These are phyloP conservation scores for Sicyos edulis DNA, from an alignment of 306 rosid genomes.

Conservation along the genomic window DNA sequence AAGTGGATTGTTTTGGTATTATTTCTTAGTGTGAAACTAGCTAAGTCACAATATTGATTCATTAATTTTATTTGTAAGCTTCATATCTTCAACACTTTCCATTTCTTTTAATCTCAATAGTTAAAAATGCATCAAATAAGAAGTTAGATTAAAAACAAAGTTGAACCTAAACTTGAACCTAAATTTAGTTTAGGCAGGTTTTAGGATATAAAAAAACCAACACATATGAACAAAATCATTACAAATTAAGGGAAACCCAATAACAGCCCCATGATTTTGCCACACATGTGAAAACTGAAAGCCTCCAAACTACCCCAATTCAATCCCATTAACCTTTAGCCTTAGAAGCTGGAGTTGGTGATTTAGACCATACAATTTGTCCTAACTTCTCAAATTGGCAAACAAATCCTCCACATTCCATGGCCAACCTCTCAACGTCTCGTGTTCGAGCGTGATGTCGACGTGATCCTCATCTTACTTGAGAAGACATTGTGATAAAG, in stretches of 20 bases:
- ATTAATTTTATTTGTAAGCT: neutral
- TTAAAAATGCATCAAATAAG: neutral
- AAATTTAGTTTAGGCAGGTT: neutral
- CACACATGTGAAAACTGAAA: neutral
- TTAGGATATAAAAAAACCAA: neutral
- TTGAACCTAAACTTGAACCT: neutral
- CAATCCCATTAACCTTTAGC: slow-evolving; percentile 5
- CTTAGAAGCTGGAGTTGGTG: neutral
- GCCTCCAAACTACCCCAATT: neutral
- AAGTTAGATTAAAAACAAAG: neutral
- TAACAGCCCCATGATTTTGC: slow-evolving; percentile 1
- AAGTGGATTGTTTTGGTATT: slow-evolving; percentile 23
- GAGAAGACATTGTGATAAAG: neutral
- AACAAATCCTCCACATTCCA: slow-evolving; percentile 12
- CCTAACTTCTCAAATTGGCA: neutral
- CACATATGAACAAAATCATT: neutral
- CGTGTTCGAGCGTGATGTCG: neutral
- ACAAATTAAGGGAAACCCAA: slow-evolving; percentile 11
- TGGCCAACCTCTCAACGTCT: slow-evolving; percentile 4
- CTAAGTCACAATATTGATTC: slow-evolving; percentile 13
- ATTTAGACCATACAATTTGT: slow-evolving; percentile 12
- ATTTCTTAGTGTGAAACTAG: slow-evolving; percentile 3
- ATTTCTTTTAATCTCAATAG: neutral
- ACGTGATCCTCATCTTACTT: neutral
- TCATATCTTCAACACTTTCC: neutral